Percentiles rank a stretch among this genome's conserved stretches.
These are phyloP conservation scores for Vitis cinerea DNA, from an alignment of 164 flowering plant species.

Conservation along the genomic window DNA sequence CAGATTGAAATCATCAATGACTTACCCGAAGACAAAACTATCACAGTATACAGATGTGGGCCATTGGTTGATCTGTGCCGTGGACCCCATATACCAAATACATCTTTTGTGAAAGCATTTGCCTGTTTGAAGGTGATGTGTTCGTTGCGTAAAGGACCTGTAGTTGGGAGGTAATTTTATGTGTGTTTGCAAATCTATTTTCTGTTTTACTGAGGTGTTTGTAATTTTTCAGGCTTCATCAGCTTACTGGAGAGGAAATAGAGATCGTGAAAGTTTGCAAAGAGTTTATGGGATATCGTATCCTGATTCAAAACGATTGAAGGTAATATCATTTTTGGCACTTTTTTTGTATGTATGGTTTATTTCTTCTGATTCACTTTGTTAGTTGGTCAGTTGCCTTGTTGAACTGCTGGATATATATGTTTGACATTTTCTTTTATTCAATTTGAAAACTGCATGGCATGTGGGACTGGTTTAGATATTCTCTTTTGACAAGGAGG, in stretches of 20 bases:
- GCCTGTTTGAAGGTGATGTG: constrained; percentile 77
- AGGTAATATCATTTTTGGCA: constrained; percentile 40
- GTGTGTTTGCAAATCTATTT: neutral
- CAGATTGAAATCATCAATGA: constrained; percentile 93
- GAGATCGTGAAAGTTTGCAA: constrained; percentile 91
- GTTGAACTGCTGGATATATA: too few relatives aligned
- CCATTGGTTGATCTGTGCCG: constrained; percentile 97
- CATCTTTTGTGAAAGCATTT: constrained; percentile 93
- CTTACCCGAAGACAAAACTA: constrained; percentile 89
- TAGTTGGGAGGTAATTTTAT: neutral
- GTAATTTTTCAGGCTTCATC: constrained; percentile 78
- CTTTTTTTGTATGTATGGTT: neutral
- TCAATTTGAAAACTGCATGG: too few relatives aligned
- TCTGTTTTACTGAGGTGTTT: neutral
- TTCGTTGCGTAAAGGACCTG: neutral
- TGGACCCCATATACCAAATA: constrained; percentile 98
- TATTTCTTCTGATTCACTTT: too few relatives aligned
- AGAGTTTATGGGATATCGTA: constrained; percentile 97
- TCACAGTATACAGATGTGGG: constrained; percentile 98
- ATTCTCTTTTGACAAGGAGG: too few relatives aligned
- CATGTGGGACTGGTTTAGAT: too few relatives aligned
- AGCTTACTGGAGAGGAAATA: constrained; percentile 93
- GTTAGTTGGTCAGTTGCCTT: too few relatives aligned
- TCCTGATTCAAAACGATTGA: constrained; percentile 81
- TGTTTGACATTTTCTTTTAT: too few relatives aligned